Conservation (phyloP, 2,329 filamentous ascomycete species). For the Sordariomycetes sp. region DNA sequence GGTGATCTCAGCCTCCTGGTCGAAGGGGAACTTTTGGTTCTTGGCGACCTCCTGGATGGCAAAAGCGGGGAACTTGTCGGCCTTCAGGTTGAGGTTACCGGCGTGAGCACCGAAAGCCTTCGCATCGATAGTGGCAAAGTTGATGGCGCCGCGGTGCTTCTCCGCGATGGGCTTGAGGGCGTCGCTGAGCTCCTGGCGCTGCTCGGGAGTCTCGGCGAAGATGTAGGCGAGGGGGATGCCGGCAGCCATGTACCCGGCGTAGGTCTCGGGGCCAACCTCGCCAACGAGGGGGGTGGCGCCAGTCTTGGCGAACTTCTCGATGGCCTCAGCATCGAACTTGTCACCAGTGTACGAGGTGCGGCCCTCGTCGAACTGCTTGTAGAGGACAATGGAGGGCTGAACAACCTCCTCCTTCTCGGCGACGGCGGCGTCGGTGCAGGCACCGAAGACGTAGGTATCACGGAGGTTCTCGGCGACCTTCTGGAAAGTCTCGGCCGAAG, state of each 20-base stretch:
- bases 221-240: conserved; percentile 94
- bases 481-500: conserved; percentile 74
- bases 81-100: conserved; percentile 91
- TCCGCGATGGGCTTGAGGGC: conserved; percentile 76
- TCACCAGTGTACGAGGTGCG: conserved; percentile 66
- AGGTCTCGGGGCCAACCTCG: conserved; percentile 94
- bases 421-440: conserved; percentile 68
- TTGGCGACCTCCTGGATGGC: conserved; percentile 92
- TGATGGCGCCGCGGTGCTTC: conserved; percentile 86
- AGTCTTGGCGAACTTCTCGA: conserved; percentile 73
- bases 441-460: conserved; percentile 86
- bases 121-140: conserved; percentile 96
- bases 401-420: conserved; percentile 85
- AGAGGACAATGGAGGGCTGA: conserved; percentile 77
- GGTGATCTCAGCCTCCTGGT: conserved; percentile 69
- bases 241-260: conserved; percentile 85
- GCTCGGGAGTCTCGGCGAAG: conserved; percentile 84
- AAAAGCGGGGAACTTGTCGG: conserved; percentile 91
- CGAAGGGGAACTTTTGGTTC: conserved; percentile 95
- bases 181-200: conserved; percentile 67
- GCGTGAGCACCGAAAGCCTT: conserved; percentile 90
- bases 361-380: conserved; percentile 97
- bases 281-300: conserved; percentile 83
- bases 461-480: conserved; percentile 62
- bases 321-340: conserved; percentile 68